Percentiles rank a stretch among this genome's conserved stretches.
phyloP scores from a whole-genome alignment of 306 rosid genomes.

The Canavalia ensiformis region DNA sequence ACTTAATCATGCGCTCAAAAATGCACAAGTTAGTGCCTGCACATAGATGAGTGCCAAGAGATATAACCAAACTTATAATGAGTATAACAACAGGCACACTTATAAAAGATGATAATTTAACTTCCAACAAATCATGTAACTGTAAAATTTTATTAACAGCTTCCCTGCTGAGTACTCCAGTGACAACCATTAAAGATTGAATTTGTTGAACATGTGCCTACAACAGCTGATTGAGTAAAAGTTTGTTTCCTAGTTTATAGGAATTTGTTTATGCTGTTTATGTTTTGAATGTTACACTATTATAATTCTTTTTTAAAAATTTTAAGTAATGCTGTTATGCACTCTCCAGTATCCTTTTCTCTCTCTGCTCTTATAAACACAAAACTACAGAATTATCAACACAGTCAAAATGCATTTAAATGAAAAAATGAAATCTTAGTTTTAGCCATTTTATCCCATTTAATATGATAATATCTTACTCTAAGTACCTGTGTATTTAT shows the following conservation, averaged over 20 bases:
- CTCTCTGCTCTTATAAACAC: background rate
- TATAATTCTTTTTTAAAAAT: too few species aligned
- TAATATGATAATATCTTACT: background rate
- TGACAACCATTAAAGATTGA: conserved; percentile 20
- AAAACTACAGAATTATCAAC: background rate
- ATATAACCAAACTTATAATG: background rate
- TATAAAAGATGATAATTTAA: conserved; percentile 7
- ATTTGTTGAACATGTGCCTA: background rate
- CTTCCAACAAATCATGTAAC: conserved; percentile 4
- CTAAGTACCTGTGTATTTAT: background rate
- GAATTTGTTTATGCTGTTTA: too few species aligned
- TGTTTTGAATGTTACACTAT: too few species aligned
- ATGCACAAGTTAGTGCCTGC: background rate
- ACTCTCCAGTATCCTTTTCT: too few species aligned
- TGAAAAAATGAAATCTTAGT: conserved; percentile 7
- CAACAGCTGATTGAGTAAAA: too few species aligned
- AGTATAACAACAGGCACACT: background rate
- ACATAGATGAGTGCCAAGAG: conserved; percentile 4
- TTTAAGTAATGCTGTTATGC: too few species aligned
- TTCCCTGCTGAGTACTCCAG: background rate
- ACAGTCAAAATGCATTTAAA: background rate
- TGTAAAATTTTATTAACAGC: background rate
- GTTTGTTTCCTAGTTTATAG: too few species aligned
- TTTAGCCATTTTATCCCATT: background rate
- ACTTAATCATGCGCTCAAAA: background rate